Evolutionary conservation across 2,329 filamentous ascomycete genomes (phyloP), one percentile per base, ranked within the genome.

Genomic region (Knufia fluminis): DNA sequence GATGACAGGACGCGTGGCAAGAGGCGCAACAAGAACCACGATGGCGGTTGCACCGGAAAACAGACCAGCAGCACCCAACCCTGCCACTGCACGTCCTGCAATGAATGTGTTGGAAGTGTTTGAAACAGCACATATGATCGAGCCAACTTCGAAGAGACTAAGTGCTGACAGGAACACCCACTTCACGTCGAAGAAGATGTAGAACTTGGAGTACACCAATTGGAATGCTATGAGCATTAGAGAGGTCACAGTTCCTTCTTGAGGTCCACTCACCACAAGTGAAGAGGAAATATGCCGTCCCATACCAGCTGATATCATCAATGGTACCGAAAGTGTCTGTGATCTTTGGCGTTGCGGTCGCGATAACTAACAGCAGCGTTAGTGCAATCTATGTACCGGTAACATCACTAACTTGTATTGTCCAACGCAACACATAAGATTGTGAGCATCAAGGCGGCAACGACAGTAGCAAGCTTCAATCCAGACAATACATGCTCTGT

Each of bases 261-360:
- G n/a, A n/a, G n/a, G n/a, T n/a, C n/a, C n/a, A n/a, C n/a, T n/a
- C n/a, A n/a, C n/a, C n/a, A n/a, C n/a, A n/a, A n/a, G n/a, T n/a
- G n/a, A n/a, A n/a, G n/a, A n/a, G n/a, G n/a, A n/a, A n/a, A n/a
- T 71, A 71, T 2, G 68, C 62, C 38, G 65, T 68, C 23, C 68
- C 68, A 52, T 75, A 74, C 71, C 72, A 75, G 26, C 70, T 70
- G 4, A 75, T 65, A 49, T 74, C 71, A 3, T 64, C 60, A 31
- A 72, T 60, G 3, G 69, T 68, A 31, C 72, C 60, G 56, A 75
- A 75, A 26, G 71, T 60, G 53, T 72, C 65, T 0, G 71, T 73
- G 45, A 75, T 74, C 14, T 60, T 62, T 12, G 72, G 72, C 26
- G 74, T 31, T 7, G 28, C 28, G 28, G 28, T 31, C 7, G 28